Percentiles rank a stretch among this genome's conserved stretches.
Conservation (phyloP, 768 basidiomycete genomes). For the Boletus rex-veris region DNA sequence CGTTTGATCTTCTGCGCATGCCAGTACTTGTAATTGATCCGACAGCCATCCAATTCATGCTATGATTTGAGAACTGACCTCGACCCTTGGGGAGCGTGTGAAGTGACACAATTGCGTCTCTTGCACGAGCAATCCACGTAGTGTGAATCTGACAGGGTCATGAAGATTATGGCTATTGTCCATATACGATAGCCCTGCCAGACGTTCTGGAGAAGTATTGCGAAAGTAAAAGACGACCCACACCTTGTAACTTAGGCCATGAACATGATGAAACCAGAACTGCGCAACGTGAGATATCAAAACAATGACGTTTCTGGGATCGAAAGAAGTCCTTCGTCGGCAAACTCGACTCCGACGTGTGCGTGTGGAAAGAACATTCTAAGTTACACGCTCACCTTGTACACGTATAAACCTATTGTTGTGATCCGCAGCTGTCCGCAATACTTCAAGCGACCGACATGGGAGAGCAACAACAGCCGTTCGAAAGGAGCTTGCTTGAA, state of each 20-base stretch:
- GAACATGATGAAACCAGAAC: neutral
- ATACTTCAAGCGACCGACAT: too few species aligned
- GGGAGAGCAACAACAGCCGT: too few species aligned
- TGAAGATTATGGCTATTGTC: too few species aligned
- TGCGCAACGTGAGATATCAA: slow-evolving; percentile 1
- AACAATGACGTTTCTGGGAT: neutral
- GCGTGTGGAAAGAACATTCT: too few species aligned
- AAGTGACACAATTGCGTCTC: neutral
- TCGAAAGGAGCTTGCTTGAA: too few species aligned
- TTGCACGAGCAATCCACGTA: neutral
- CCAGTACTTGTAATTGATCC: neutral
- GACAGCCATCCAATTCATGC: neutral
- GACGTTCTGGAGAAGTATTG: neutral
- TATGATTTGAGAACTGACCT: neutral
- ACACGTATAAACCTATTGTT: too few species aligned
- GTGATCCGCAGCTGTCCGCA: too few species aligned
- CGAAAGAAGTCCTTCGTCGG: neutral
- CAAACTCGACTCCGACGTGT: too few species aligned
- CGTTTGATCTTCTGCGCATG: neutral
- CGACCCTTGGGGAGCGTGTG: neutral
- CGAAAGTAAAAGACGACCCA: neutral
- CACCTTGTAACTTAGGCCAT: neutral
- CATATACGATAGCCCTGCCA: too few species aligned
- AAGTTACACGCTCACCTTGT: too few species aligned
- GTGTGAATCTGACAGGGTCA: neutral